Conservation (phyloP, 2,329 filamentous ascomycete species). For the Nemania sp. region DNA sequence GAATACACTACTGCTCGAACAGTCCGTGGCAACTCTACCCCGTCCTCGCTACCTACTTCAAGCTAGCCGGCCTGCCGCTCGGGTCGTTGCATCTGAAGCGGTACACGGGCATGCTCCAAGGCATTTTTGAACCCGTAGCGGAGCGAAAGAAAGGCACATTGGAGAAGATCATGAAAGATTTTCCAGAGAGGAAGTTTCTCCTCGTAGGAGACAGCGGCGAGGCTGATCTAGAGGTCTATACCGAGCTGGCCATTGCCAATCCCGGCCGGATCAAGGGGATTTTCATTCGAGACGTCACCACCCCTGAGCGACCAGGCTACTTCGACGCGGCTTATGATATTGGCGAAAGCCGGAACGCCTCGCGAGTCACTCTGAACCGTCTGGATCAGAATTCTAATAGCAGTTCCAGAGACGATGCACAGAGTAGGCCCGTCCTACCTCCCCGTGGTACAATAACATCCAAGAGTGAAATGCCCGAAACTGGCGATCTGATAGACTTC, state of each 20-base stretch:
- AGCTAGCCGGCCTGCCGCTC: slow-evolving; percentile 75
- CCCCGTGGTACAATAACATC: slow-evolving; percentile 37
- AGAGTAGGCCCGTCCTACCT: slow-evolving; percentile 42
- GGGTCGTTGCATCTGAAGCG: slow-evolving; percentile 96
- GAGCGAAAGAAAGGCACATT: slow-evolving; percentile 91
- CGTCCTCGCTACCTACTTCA: slow-evolving; percentile 83
- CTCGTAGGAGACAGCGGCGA: slow-evolving; percentile 95
- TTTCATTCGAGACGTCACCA: slow-evolving; percentile 96
- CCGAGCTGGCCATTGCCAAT: slow-evolving; percentile 83
- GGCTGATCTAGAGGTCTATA: slow-evolving; percentile 96
- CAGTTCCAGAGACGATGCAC: slow-evolving; percentile 29
- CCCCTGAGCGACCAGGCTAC: slow-evolving; percentile 71
- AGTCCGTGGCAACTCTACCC: slow-evolving; percentile 98
- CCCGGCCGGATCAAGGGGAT: slow-evolving; percentile 82
- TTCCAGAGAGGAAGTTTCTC: slow-evolving; percentile 86
- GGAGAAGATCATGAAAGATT: slow-evolving; percentile 84
- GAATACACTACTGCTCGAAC: slow-evolving; percentile 98
- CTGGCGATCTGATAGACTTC: slow-evolving; percentile 66
- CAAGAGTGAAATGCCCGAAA: slow-evolving; percentile 46
- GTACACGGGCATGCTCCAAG: slow-evolving; percentile 95
- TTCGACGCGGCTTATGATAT: slow-evolving; percentile 67
- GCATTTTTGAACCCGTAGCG: slow-evolving; percentile 95
- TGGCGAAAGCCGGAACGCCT: slow-evolving; percentile 28
- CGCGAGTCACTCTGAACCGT: slow-evolving; percentile 7
- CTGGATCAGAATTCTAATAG: slow-evolving; percentile 23